These are phyloP conservation scores for Penstemon davidsonii DNA, from an alignment of 257 asterid genomes.

Conservation along the genomic window DNA sequence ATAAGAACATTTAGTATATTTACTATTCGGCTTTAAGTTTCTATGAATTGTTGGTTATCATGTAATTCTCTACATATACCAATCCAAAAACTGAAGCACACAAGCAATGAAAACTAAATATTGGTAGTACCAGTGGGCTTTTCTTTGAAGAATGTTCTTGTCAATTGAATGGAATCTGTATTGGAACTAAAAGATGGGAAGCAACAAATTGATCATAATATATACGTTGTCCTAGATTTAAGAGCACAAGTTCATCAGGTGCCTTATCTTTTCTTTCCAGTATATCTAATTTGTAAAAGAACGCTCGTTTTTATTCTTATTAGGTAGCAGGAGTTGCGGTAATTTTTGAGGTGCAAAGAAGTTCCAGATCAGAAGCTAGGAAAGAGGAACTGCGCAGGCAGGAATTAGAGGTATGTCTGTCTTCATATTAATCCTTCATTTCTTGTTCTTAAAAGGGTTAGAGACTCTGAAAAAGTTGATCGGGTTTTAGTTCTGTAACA, in stretches of 20 bases:
- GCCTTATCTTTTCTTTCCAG: background rate
- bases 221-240: too few relatives aligned
- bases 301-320: slow-evolving; percentile 14
- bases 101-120: background rate
- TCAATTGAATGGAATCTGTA: too few relatives aligned
- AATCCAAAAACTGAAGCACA: background rate
- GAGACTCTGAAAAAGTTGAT: background rate
- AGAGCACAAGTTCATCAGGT: background rate
- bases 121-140: background rate
- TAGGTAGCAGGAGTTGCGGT: slow-evolving; percentile 81
- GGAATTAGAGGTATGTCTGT: slow-evolving; percentile 58
- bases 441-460: background rate
- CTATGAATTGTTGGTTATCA: background rate
- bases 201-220: too few relatives aligned
- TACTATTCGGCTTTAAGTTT: background rate
- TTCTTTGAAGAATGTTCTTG: too few relatives aligned
- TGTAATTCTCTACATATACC: background rate
- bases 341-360: slow-evolving; percentile 79
- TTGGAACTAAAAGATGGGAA: background rate
- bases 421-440: background rate
- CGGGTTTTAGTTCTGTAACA: background rate
- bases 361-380: slow-evolving; percentile 80
- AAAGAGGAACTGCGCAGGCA: slow-evolving; percentile 70
- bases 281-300: slow-evolving; percentile 1
- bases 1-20: background rate